Base-by-base conservation (phyloP, 1,139 yeast species). In the Yamadazyma sp. region DNA sequence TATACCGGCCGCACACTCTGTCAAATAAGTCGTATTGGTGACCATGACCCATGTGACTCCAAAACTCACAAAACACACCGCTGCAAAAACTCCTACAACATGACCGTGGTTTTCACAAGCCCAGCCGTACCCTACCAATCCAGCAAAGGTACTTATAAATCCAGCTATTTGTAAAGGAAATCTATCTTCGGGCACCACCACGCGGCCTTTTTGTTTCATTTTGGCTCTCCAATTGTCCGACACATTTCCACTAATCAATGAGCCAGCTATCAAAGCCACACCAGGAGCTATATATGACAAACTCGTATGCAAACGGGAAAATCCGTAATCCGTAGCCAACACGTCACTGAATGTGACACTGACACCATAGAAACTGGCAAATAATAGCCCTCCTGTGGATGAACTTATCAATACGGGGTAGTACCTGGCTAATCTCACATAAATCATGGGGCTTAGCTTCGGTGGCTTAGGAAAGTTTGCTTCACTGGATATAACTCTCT, bases 21-120 rank as follows among this genome's bases (percentile, higher is more conserved):
- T 73, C 38, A 78, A 55, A 50, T 77, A 79, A 0, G 84, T 75
- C 39, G 81, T 77, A 11, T 74, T 74, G 1, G 78, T 70, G n/a
- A 76, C 75, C 48, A 77, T 75, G 16, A 77, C 76, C 78, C 81
- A 78, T 0, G 83, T 73, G 69, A 77, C 68, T 4, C 83, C 83
- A 52, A 76, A 73, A 0, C 81, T 81, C 33, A 64, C 61, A 7
- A 77, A 50, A 44, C 73, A 75, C 0, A 74, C 56, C 43, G 73
- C 73, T 1, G 73, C 59, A 45, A 73, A 68, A 0, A 77, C 64
- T 1, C 69, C 47, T 1, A 56, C 69, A 15, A 76, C 65, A 43
- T 71, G 76, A n/a, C 62, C 58, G n/a, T 65, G 63, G 29, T 55
- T 60, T 14, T 76, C 62, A 30, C 73, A 60, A 33, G 76, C 58